phyloP scores from a whole-genome alignment of 2,329 filamentous ascomycete species.

The Phyllosticta citrichinensis region DNA sequence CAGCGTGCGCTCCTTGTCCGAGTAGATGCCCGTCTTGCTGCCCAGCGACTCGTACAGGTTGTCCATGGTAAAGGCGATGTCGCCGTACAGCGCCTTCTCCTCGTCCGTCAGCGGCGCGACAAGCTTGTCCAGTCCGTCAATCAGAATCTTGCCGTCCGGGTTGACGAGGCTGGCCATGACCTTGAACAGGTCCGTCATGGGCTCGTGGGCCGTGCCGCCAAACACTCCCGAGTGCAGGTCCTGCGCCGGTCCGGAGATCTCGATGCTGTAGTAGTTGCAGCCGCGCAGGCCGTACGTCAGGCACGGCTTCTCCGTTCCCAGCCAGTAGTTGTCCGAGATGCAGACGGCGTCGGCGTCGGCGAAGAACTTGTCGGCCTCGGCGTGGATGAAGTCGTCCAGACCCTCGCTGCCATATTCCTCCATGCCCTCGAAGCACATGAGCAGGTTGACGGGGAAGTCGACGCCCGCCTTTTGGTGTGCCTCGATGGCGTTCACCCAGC shows the following conservation, averaged over 20 bases:
- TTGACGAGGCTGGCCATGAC: slow-evolving; percentile 80
- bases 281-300: slow-evolving; percentile 94
- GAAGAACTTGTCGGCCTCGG: slow-evolving; percentile 89
- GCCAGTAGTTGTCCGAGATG: slow-evolving; percentile 99
- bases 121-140: slow-evolving; percentile 88
- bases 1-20: slow-evolving; percentile 81
- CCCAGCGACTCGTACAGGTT: slow-evolving; percentile 88
- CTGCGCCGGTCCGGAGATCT: slow-evolving; percentile 80
- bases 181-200: slow-evolving; percentile 89
- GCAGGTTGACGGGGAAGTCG: slow-evolving; percentile 91
- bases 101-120: slow-evolving; percentile 81
- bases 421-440: slow-evolving; percentile 99
- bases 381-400: slow-evolving; percentile 85
- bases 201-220: slow-evolving; percentile 91
- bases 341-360: slow-evolving; percentile 92
- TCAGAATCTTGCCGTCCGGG: slow-evolving; percentile 81
- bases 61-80: slow-evolving; percentile 92
- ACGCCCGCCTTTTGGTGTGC: slow-evolving; percentile 91
- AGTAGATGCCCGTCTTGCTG: slow-evolving; percentile 74
- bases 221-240: slow-evolving; percentile 97
- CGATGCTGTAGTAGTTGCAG: slow-evolving; percentile 94
- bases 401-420: slow-evolving; percentile 98
- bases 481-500: slow-evolving; percentile 97
- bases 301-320: slow-evolving; percentile 96
- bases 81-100: slow-evolving; percentile 77